phyloP scores from a whole-genome alignment of 352 stramenopile genomes.

The Phytophthora pisi region DNA sequence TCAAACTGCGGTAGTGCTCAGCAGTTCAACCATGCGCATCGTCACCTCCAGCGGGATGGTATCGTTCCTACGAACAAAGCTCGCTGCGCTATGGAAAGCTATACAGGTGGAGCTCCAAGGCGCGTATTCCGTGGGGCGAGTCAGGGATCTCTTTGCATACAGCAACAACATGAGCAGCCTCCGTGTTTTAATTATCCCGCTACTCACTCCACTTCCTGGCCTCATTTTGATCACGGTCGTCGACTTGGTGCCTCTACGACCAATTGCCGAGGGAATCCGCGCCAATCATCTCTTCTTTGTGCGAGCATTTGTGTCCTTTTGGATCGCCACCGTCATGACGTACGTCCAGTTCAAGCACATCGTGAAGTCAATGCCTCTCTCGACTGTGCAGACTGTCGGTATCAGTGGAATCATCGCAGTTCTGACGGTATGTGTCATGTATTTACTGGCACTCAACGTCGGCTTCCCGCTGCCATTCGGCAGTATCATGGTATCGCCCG shows the following conservation, averaged over 20 bases:
- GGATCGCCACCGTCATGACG: slow-evolving; percentile 12
- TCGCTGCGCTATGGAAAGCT: slow-evolving; percentile 14
- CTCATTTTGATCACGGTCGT: slow-evolving; percentile 19
- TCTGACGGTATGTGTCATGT: slow-evolving; percentile 1
- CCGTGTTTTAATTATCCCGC: slow-evolving; percentile 9
- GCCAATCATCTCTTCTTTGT: slow-evolving; percentile 22
- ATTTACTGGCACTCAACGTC: slow-evolving; percentile 19
- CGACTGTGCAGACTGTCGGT: not conserved
- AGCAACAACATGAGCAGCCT: slow-evolving; percentile 4
- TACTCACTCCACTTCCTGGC: slow-evolving; percentile 20
- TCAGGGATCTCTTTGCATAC: slow-evolving; percentile 15
- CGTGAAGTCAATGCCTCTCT: slow-evolving; percentile 10
- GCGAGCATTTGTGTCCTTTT: slow-evolving; percentile 19
- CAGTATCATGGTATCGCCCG: slow-evolving; percentile 20
- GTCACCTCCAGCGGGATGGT: not conserved
- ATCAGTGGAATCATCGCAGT: slow-evolving; percentile 12
- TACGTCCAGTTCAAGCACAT: slow-evolving; percentile 29
- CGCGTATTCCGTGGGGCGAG: slow-evolving; percentile 19
- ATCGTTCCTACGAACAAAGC: slow-evolving; percentile 1
- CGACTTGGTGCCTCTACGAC: slow-evolving; percentile 15
- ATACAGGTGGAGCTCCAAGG: slow-evolving; percentile 26
- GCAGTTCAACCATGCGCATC: not conserved
- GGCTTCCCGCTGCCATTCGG: slow-evolving; percentile 47
- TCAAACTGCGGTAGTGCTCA: not conserved
- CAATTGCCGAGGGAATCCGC: slow-evolving; percentile 6